Evolutionary conservation across 495 filamentous ascomycete genomes (phyloP), one percentile per base, ranked within the genome.

Genomic region (Articulospora tetracladia): DNA sequence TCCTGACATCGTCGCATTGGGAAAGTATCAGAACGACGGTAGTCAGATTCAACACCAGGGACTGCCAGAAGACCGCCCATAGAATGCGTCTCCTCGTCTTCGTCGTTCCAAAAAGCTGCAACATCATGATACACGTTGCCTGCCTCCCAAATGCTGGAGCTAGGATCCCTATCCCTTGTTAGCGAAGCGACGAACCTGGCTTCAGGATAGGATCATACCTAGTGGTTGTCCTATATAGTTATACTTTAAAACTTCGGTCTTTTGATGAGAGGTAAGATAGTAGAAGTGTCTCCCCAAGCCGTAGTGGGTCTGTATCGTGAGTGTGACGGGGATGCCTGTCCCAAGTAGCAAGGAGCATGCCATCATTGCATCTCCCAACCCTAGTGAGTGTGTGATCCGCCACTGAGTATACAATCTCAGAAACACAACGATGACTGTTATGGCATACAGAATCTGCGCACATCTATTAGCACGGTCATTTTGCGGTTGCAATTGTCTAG

Each of bases 361-460:
- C 55, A 57, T 57, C 34, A 57, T 13, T 26, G 41, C 36, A 57
- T 57, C 55, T 27, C 55, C 39, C 23, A 24, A 44, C 25, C 54
- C 54, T 15, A 56, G 24, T 24, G 41, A 22, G 3, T 41, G 10
- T 6, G 36, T 46, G 24, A 44, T 12, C 17, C 36, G 15, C 24
- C 12, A 20, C 46, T 56, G 54, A 27, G 36, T 46, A 20, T 41
- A 56, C 15, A 46, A 11, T 24, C 54, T 3, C 19, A 41, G 15
- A 24, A 11, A 3, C 6, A 56, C 54, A 20, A 56, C 36, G 10
- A 56, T 26, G 20, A 46, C 19, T 2, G 54, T 25, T 24, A 56
- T 41, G 11, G 23, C 54, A 22, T 11, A 22, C 20, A 56, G 24
- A 12, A 19, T 46, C 54, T n/a, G n/a, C n/a, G n/a, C n/a, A n/a